A percentile compares a stretch with the other conserved stretches of the same genome.
Conservation (phyloP, 1,284 basidiomycete species). For the Vanrija sp. region DNA sequence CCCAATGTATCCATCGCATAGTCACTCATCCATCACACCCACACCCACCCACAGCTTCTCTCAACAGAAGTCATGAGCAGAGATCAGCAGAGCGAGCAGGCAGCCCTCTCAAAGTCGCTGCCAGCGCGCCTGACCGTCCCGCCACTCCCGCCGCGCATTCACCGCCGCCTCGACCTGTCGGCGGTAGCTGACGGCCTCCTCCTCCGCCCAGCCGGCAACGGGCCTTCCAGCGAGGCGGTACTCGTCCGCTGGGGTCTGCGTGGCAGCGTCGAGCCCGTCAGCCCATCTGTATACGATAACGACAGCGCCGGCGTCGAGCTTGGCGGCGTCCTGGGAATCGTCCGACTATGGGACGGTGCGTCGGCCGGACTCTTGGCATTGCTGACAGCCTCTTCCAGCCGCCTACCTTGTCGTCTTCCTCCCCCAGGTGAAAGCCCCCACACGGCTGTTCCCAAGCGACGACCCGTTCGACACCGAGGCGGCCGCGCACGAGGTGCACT, state of each 20-base stretch:
- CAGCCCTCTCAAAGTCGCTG: conserved; percentile 9
- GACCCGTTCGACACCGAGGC: conserved; percentile 7
- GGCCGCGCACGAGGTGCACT: conserved; percentile 28
- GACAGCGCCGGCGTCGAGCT: conserved; percentile 28
- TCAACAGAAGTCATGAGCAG: too few relatives aligned
- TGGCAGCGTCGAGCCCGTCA: conserved; percentile 29
- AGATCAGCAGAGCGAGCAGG: too few relatives aligned
- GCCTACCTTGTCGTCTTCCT: conserved; percentile 47
- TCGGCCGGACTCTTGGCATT: neutral
- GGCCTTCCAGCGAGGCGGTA: conserved; percentile 20
- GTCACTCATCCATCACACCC: too few relatives aligned
- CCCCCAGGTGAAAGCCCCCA: conserved; percentile 20
- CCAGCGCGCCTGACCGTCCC: conserved; percentile 43
- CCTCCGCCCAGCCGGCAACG: conserved; percentile 7
- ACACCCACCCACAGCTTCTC: too few relatives aligned
- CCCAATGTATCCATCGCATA: too few relatives aligned
- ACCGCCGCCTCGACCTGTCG: conserved; percentile 29
- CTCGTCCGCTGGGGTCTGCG: conserved; percentile 41
- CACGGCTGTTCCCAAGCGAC: conserved; percentile 30
- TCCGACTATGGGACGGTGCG: conserved; percentile 47
- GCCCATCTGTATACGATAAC: conserved; percentile 8
- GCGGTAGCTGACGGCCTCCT: conserved; percentile 29
- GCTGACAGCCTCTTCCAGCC: conserved; percentile 27
- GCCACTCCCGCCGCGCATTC: conserved; percentile 39
- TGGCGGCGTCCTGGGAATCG: conserved; percentile 45